Evolutionary conservation across 208 protist genomes (phyloP).

Genomic region (Phytomonas francai): DNA sequence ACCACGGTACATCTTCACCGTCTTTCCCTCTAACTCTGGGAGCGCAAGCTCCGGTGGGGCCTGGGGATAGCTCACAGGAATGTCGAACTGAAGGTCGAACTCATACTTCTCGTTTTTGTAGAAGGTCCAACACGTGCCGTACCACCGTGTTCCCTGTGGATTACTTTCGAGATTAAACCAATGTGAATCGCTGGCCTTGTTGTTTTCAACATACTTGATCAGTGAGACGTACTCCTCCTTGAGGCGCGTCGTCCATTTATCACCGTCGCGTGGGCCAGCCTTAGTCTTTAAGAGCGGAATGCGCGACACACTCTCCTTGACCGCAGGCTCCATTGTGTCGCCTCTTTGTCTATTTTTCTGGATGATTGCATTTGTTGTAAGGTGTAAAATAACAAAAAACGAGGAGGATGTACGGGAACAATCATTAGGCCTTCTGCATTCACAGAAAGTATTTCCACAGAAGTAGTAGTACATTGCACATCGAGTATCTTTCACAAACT

Average conservation of each 20-base stretch:
- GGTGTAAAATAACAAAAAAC: neutral
- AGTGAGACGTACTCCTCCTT: conserved; percentile 96
- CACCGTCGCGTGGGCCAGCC: conserved; percentile 92
- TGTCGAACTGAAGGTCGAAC: conserved; percentile 96
- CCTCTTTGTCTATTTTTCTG: conserved; percentile 1
- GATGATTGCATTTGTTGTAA: neutral
- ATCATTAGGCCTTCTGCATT: neutral
- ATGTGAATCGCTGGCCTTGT: conserved; percentile 93
- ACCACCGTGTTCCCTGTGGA: conserved; percentile 91
- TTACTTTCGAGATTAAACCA: conserved; percentile 97
- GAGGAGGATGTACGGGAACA: neutral
- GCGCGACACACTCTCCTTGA: conserved; percentile 88
- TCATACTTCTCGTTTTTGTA: conserved; percentile 95
- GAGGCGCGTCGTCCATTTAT: conserved; percentile 93
- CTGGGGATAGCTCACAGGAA: conserved; percentile 95
- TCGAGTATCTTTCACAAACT: no score
- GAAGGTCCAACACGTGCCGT: conserved; percentile 96
- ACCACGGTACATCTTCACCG: conserved; percentile 98
- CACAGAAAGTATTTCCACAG: no score
- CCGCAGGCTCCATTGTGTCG: conserved; percentile 55
- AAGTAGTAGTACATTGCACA: no score
- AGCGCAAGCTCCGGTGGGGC: conserved; percentile 94
- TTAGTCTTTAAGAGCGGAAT: conserved; percentile 94
- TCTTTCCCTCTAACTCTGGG: conserved; percentile 96
- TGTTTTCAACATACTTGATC: conserved; percentile 95